phyloP scores from a whole-genome alignment of 768 basidiomycete species.

The Chalciporus sphaerocephalus region DNA sequence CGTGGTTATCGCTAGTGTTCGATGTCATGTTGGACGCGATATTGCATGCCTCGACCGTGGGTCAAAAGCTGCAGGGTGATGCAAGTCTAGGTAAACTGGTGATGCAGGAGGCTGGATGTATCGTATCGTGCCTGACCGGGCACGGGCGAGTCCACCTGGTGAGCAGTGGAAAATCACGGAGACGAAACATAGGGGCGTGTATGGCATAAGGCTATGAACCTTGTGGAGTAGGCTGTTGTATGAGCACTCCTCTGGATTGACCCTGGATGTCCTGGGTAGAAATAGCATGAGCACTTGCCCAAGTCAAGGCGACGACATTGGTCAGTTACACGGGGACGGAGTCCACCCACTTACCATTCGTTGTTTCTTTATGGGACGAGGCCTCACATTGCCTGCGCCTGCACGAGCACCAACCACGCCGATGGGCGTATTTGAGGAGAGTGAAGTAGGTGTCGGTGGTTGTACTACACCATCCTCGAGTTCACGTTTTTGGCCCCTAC shows the following conservation, averaged over 20 bases:
- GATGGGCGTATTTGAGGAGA: conserved; percentile 24
- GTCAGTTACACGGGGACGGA: background rate
- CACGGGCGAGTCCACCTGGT: conserved; percentile 6
- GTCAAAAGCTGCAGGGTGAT: conserved; percentile 9
- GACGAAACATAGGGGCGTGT: background rate
- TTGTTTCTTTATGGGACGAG: conserved; percentile 73
- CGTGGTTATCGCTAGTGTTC: conserved; percentile 7
- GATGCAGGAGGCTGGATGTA: conserved; percentile 5
- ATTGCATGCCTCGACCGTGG: conserved; percentile 4
- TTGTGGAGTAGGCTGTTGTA: conserved; percentile 73
- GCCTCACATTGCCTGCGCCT: conserved; percentile 53
- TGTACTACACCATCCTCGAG: conserved; percentile 24
- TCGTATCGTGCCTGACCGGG: conserved; percentile 7
- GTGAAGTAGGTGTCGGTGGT: conserved; percentile 19
- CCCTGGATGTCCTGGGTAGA: conserved; percentile 55
- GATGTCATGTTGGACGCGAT: conserved; percentile 6
- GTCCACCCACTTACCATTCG: conserved; percentile 52
- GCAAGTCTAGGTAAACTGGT: background rate
- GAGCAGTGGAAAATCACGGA: conserved; percentile 3
- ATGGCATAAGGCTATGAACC: conserved; percentile 40
- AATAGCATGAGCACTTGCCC: conserved; percentile 6
- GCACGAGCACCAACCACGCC: conserved; percentile 50
- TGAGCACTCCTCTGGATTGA: conserved; percentile 56
- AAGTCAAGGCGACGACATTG: background rate
- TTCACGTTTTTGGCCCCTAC: conserved; percentile 34